phyloP scores from a whole-genome alignment of 2,329 filamentous ascomycete species.

The Fusarium annulatum region DNA sequence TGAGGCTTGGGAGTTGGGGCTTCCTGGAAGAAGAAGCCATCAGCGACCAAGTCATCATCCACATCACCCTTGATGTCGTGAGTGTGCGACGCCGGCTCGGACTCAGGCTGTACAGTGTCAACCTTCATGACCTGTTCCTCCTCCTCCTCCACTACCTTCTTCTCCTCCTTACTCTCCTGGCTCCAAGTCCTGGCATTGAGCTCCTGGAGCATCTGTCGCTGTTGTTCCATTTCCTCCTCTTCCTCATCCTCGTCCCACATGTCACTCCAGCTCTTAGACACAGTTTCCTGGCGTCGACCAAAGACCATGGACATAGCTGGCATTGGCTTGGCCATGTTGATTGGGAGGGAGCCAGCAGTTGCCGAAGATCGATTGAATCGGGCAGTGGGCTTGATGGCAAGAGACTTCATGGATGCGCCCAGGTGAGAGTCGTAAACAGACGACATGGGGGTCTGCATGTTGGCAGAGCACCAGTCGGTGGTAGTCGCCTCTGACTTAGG shows the following conservation, averaged over 20 bases:
- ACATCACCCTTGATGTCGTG: conserved; percentile 60
- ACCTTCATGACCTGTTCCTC: conserved; percentile 34
- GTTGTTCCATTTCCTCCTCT: conserved; percentile 71
- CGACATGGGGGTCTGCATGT: conserved; percentile 80
- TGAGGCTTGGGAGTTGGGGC: conserved; percentile 55
- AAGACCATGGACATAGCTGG: conserved; percentile 83
- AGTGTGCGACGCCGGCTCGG: conserved; percentile 32
- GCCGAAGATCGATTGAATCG: conserved; percentile 61
- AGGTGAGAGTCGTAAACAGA: conserved; percentile 88
- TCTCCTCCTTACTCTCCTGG: conserved; percentile 70
- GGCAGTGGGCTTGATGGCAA: conserved; percentile 63
- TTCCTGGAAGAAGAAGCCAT: conserved; percentile 81
- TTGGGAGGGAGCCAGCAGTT: conserved; percentile 78
- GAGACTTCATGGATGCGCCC: conserved; percentile 82
- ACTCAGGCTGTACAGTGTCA: conserved; percentile 27
- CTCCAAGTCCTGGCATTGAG: conserved; percentile 83
- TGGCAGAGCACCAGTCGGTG: conserved; percentile 82
- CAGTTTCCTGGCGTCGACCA: conserved; percentile 78
- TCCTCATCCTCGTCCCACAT: conserved; percentile 94
- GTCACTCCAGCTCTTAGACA: conserved; percentile 99
- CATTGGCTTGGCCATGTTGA: conserved; percentile 81
- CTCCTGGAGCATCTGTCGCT: conserved; percentile 65
- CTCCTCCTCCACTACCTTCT: conserved; percentile 29
- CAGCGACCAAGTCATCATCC: conserved; percentile 73
- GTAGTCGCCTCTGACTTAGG: conserved; percentile 77